Evolutionary conservation across 176 grass and related monocot species (phyloP).

Genomic region (Triticum aestivum): DNA sequence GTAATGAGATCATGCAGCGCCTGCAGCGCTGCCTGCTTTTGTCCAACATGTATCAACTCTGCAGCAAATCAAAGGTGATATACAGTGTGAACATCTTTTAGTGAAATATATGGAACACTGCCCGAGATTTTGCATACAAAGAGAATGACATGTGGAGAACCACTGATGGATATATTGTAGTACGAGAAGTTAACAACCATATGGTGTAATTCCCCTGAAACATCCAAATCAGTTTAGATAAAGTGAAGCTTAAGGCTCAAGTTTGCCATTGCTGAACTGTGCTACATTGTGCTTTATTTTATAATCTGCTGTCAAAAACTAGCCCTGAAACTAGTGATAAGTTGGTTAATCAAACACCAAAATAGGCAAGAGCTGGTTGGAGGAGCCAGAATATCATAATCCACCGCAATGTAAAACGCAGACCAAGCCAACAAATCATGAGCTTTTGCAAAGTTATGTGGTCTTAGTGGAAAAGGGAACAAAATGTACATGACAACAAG

Average conservation of each 20-base stretch:
- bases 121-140: neutral
- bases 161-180: neutral
- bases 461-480: neutral
- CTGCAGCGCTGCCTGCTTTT: conserved; percentile 95
- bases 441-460: neutral
- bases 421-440: neutral
- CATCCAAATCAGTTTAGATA: neutral
- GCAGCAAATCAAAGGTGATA: conserved; percentile 20
- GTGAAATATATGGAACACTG: neutral
- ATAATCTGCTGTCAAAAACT: neutral
- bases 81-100: neutral
- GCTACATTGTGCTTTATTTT: neutral
- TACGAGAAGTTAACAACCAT: neutral
- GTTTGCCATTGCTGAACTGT: neutral
- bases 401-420: too few relatives aligned
- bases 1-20: conserved; percentile 95
- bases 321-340: neutral
- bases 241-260: neutral
- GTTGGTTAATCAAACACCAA: neutral
- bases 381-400: neutral
- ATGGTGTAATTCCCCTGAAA: neutral
- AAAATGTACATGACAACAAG: neutral
- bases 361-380: neutral
- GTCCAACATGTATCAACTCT: conserved; percentile 97
- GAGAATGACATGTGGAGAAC: neutral